Evolutionary conservation across 306 rosid genomes (phyloP).

Genomic region (Gastrolobium villosum): DNA sequence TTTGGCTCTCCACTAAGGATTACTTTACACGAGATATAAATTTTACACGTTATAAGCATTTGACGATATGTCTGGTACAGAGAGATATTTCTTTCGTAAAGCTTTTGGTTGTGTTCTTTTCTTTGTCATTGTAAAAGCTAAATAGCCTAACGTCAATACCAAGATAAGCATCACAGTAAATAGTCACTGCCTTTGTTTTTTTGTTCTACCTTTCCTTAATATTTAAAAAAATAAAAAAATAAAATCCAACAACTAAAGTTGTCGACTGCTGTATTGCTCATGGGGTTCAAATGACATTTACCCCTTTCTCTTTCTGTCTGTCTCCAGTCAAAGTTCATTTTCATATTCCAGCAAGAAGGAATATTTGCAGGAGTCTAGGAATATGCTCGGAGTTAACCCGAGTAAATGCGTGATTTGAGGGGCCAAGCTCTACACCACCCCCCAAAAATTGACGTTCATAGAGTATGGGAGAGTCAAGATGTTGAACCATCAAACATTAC

Average conservation of each 20-base stretch:
- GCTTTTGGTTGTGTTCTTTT: neutral
- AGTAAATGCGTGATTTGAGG: conserved; percentile 47
- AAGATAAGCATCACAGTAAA: neutral
- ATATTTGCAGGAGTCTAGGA: conserved; percentile 43
- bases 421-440: conserved; percentile 20
- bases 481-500: conserved; percentile 1
- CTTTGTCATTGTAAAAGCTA: conserved; percentile 1
- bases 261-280: neutral
- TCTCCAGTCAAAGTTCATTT: conserved; percentile 19
- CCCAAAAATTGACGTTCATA: conserved; percentile 21
- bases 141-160: neutral
- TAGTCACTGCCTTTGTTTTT: neutral
- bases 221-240: neutral
- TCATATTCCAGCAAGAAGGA: conserved; percentile 20
- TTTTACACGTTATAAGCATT: neutral
- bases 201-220: neutral
- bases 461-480: conserved; percentile 23
- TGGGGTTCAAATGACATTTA: conserved; percentile 6
- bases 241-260: neutral
- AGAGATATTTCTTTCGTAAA: neutral
- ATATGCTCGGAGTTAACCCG: conserved; percentile 47
- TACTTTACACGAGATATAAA: neutral
- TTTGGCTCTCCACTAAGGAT: conserved; percentile 1
- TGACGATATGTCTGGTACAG: neutral
- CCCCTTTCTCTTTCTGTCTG: neutral